These are phyloP conservation scores for Henningerozyma blattae DNA, from an alignment of 805 yeast species.

Conservation along the genomic window DNA sequence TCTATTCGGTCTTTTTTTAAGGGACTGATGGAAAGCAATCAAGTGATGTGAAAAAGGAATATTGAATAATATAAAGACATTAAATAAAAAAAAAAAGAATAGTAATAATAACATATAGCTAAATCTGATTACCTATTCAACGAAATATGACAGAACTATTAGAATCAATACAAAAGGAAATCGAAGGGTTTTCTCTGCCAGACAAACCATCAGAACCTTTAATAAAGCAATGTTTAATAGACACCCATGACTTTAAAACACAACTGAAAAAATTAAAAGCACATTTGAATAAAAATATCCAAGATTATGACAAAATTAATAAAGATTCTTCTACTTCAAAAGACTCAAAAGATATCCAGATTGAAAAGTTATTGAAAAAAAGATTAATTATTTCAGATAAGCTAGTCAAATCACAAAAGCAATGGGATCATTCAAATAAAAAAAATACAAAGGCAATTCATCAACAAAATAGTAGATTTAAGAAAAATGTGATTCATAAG, in stretches of 20 bases:
- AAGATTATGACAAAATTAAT: conserved; percentile 12
- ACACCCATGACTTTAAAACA: conserved; percentile 26
- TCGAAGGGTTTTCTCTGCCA: background rate
- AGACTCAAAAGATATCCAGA: conserved; percentile 8
- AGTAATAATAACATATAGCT: no score
- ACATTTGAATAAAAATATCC: conserved; percentile 27
- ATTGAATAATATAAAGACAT: no score
- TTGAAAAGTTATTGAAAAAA: conserved; percentile 11
- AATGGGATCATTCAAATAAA: conserved; percentile 22
- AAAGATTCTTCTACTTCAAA: conserved; percentile 1
- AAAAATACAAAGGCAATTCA: conserved; percentile 18
- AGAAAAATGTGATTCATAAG: conserved; percentile 18
- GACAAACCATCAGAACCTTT: conserved; percentile 8
- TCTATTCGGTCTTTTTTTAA: no score
- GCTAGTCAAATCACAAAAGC: conserved; percentile 16
- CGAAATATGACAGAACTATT: background rate
- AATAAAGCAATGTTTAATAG: conserved; percentile 14
- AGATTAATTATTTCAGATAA: conserved; percentile 20
- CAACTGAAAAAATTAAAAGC: conserved; percentile 30
- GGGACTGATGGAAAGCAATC: no score
- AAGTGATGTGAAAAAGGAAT: no score
- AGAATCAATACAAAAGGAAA: background rate
- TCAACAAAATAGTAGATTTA: conserved; percentile 17
- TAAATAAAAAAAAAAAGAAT: no score
- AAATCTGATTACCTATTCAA: no score